Percentiles rank a stretch among this genome's conserved stretches.
phyloP scores from a whole-genome alignment of 208 protist species.

The Angomonas ambiguus region DNA sequence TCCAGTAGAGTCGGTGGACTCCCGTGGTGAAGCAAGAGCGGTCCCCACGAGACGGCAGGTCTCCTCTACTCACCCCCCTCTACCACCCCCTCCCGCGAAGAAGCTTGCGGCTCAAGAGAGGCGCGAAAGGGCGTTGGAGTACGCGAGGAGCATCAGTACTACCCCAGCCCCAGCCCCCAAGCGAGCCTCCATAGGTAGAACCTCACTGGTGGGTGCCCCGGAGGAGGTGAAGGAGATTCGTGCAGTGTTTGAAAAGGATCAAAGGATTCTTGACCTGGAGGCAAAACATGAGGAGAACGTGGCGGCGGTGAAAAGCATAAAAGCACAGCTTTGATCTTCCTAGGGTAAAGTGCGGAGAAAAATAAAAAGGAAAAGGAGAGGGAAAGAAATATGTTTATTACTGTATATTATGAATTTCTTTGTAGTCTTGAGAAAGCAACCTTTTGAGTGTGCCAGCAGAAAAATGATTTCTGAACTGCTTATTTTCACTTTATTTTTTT shows the following conservation, averaged over 20 bases:
- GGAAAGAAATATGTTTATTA: constrained; percentile 4
- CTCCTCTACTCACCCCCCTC: background rate
- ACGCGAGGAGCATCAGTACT: background rate
- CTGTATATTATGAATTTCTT: background rate
- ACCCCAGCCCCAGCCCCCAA: background rate
- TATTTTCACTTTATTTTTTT: constrained; percentile 1
- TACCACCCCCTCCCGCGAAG: background rate
- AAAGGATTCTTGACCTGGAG: constrained; percentile 42
- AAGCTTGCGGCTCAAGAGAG: background rate
- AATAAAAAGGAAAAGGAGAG: background rate
- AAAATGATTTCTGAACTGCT: background rate
- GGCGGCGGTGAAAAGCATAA: constrained; percentile 43
- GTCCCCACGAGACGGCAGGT: background rate
- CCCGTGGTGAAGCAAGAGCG: background rate
- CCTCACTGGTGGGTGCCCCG: background rate
- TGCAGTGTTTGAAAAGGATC: constrained; percentile 1
- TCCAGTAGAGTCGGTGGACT: background rate
- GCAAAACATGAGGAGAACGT: constrained; percentile 45
- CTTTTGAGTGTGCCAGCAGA: background rate
- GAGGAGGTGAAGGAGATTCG: constrained; percentile 8
- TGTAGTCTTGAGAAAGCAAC: background rate
- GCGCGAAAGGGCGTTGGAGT: background rate
- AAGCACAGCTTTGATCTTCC: constrained; percentile 29
- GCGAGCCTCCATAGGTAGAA: background rate
- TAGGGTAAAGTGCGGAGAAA: background rate